A percentile compares a stretch with the other conserved stretches of the same genome.
Evolutionary conservation across 2,329 filamentous ascomycete genomes (phyloP).

Genomic region (Albifimbria verrucaria): DNA sequence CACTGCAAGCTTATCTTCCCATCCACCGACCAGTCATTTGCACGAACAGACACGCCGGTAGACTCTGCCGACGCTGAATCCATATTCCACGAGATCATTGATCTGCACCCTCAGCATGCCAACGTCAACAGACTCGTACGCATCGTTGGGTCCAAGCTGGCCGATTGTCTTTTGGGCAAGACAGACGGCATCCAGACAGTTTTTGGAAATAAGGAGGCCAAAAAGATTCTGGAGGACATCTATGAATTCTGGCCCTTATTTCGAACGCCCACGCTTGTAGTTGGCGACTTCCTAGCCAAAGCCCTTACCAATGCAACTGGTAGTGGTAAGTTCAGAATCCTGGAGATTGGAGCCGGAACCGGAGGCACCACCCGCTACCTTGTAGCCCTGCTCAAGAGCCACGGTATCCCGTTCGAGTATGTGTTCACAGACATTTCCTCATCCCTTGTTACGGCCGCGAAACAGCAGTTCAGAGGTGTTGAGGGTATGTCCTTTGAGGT

Average conservation of each 20-base stretch:
- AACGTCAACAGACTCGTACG: slow-evolving; percentile 14
- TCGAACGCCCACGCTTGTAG: slow-evolving; percentile 26
- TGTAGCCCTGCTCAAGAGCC: slow-evolving; percentile 19
- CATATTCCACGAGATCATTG: slow-evolving; percentile 2
- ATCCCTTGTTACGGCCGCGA: slow-evolving; percentile 9
- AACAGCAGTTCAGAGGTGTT: slow-evolving; percentile 6
- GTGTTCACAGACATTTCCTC: slow-evolving; percentile 36
- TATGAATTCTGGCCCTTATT: slow-evolving; percentile 34
- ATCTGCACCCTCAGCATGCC: slow-evolving; percentile 3
- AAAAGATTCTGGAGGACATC: slow-evolving; percentile 29
- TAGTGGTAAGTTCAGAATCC: slow-evolving; percentile 20
- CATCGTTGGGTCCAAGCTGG: slow-evolving; percentile 22
- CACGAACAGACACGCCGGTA: neutral
- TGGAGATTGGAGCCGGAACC: slow-evolving; percentile 22
- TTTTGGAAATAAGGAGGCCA: slow-evolving; percentile 32
- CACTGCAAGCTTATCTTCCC: neutral
- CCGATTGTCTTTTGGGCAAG: slow-evolving; percentile 25
- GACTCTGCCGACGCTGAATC: neutral
- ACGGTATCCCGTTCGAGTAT: slow-evolving; percentile 29
- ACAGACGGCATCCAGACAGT: slow-evolving; percentile 34
- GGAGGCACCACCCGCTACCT: slow-evolving; percentile 30
- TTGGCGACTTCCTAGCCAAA: slow-evolving; percentile 25
- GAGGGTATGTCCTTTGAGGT: slow-evolving; percentile 9
- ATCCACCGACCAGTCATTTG: neutral
- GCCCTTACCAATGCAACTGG: neutral